Conservation (phyloP, 768 basidiomycete genomes). For the Tulasnella sp. region DNA sequence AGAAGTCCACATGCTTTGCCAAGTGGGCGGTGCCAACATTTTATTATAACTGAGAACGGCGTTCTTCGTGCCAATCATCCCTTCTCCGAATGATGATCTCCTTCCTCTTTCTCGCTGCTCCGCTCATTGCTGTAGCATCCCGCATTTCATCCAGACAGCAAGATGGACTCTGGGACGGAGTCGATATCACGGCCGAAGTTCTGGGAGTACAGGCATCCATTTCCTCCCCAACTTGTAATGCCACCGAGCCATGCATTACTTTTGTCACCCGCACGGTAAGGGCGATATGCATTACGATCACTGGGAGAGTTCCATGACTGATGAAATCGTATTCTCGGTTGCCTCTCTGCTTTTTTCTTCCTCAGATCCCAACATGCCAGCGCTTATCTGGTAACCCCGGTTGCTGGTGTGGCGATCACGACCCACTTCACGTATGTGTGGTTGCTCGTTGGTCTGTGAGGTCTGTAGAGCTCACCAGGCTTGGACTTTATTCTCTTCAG, state of each 20-base stretch:
- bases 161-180: constrained; percentile 2
- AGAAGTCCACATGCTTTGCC: too few relatives aligned
- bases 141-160: too few relatives aligned
- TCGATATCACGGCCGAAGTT: constrained; percentile 6
- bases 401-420: constrained; percentile 6
- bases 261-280: neutral
- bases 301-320: neutral
- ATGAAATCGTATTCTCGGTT: neutral
- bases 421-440: constrained; percentile 14
- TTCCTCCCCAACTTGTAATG: constrained; percentile 9
- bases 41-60: too few relatives aligned
- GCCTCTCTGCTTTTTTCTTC: neutral
- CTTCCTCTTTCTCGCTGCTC: too few relatives aligned
- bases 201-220: neutral
- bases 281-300: neutral
- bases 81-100: too few relatives aligned
- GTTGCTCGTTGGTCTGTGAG: too few relatives aligned
- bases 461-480: neutral
- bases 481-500: too few relatives aligned
- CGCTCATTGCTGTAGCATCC: too few relatives aligned
- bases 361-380: constrained; percentile 6
- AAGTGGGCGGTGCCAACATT: too few relatives aligned
- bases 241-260: neutral
- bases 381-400: neutral
- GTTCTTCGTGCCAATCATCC: too few relatives aligned